phyloP scores from a whole-genome alignment of 345 rosid genomes.

The Erucastrum elatum region DNA sequence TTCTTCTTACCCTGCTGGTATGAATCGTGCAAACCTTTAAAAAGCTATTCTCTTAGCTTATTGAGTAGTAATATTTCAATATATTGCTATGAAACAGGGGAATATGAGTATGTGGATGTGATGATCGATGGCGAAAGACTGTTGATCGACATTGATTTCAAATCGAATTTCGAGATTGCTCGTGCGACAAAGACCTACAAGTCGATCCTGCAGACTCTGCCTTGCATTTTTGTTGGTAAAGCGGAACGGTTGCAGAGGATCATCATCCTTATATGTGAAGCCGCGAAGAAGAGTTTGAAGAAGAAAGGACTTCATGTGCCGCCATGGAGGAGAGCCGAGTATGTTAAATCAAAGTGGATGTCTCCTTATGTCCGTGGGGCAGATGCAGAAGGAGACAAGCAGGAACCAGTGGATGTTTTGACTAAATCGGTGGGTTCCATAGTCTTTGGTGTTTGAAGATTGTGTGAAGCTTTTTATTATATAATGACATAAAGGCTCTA shows the following conservation, averaged over 20 bases:
- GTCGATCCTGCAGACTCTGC: slow-evolving; percentile 67
- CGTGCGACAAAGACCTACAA: slow-evolving; percentile 76
- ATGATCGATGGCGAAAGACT: slow-evolving; percentile 56
- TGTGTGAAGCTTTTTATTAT: slow-evolving; percentile 8
- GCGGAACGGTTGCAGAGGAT: slow-evolving; percentile 70
- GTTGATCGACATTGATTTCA: slow-evolving; percentile 76
- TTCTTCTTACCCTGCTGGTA: slow-evolving; percentile 73
- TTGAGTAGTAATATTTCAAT: not conserved
- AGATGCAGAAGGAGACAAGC: slow-evolving; percentile 4
- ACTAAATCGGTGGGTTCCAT: slow-evolving; percentile 20
- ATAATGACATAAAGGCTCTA: not conserved
- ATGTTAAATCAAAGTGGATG: slow-evolving; percentile 84
- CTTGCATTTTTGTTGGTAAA: slow-evolving; percentile 72
- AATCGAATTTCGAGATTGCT: slow-evolving; percentile 85
- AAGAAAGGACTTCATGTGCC: slow-evolving; percentile 88
- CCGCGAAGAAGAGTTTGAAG: slow-evolving; percentile 77
- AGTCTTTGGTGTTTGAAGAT: slow-evolving; percentile 25
- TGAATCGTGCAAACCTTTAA: not conserved
- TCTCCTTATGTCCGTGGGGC: slow-evolving; percentile 49
- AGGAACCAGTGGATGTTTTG: slow-evolving; percentile 14
- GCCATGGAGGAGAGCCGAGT: slow-evolving; percentile 88
- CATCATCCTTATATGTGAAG: slow-evolving; percentile 60
- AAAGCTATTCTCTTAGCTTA: not conserved
- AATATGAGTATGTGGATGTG: slow-evolving; percentile 76
- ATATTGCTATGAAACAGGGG: slow-evolving; percentile 54